Base-by-base conservation (phyloP, 139 green algal species). In the Picochlorum sp. region DNA sequence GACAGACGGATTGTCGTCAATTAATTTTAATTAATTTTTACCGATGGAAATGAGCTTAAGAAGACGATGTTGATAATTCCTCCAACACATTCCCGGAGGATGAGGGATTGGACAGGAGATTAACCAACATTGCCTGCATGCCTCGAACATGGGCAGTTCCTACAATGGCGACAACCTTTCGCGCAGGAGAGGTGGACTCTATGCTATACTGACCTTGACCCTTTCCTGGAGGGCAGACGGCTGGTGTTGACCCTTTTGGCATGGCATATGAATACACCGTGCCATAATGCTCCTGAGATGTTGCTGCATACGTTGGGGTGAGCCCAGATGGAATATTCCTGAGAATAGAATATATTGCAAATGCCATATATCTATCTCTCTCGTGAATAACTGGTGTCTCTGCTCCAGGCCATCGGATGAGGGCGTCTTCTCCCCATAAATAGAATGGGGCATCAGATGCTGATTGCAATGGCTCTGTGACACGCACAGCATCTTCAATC, bases 381-480 rank as follows among this genome's bases (percentile, higher is more conserved):
- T 92, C 80, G 2, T 78, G 1, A 14, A 96, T 89, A 55, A 96
- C 61, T 1, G 85, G 67, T 4, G 66, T 49, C 64, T 79, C 57
- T 18, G 88, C 89, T 4, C 88, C 88, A 3, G 88, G 88, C 84
- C 84, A 95, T 57, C 82, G 74, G 51, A 95, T 69, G 54, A 96
- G 67, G 3, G 89, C 88, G 47, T 96, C 89, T 13, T 54, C 63
- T 44, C 32, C 24, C 11, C 45, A 51, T 50, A 51, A 20, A 30
- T 32, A 60, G n/a, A 62, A 13, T 65, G 34, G 20, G 24, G 59
- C 50, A 44, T 5, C 14, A 7, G 6, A 71, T 55, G 60, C 10
- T 6, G 65, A 62, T 68, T 85, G 77, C 23, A 94, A 62, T 4
- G 86, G 75, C 60, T 86, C 72, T 34, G 80, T 83, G 30, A 94